A percentile compares a stretch with the other conserved stretches of the same genome.
phyloP scores from a whole-genome alignment of 441 rosid genomes.

The Kokia cookei region DNA sequence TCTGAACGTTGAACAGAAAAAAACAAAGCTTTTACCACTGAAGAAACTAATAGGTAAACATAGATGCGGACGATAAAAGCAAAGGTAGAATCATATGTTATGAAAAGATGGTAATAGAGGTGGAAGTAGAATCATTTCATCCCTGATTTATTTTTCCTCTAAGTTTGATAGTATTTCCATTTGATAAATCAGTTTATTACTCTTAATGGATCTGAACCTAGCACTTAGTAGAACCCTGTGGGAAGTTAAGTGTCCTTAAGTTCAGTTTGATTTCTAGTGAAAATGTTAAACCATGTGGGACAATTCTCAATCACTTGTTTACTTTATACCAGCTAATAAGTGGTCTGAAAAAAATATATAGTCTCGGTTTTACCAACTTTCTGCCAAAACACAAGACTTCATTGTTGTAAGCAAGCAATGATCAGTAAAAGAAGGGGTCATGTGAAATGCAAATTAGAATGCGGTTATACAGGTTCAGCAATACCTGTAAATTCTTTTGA shows the following conservation, averaged over 20 bases:
- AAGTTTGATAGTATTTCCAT: not conserved
- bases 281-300: not conserved
- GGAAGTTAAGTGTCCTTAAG: not conserved
- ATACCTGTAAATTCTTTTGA: slow-evolving; percentile 49
- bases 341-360: not conserved
- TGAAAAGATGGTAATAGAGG: not conserved
- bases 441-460: not conserved
- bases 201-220: not conserved
- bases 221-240: not conserved
- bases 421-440: not conserved
- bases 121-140: not conserved
- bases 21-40: not conserved
- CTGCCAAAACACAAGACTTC: not conserved
- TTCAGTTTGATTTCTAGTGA: not conserved
- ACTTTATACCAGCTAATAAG: not conserved
- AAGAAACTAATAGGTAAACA: not conserved
- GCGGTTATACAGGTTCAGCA: not conserved
- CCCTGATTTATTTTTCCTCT: not conserved
- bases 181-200: not conserved
- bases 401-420: not conserved
- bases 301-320: not conserved
- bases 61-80: not conserved
- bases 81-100: not conserved
- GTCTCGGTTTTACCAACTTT: not conserved
- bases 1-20: not conserved